phyloP scores from a whole-genome alignment of 2,329 filamentous ascomycete genomes.

The Sporothrix pseudoabietina region DNA sequence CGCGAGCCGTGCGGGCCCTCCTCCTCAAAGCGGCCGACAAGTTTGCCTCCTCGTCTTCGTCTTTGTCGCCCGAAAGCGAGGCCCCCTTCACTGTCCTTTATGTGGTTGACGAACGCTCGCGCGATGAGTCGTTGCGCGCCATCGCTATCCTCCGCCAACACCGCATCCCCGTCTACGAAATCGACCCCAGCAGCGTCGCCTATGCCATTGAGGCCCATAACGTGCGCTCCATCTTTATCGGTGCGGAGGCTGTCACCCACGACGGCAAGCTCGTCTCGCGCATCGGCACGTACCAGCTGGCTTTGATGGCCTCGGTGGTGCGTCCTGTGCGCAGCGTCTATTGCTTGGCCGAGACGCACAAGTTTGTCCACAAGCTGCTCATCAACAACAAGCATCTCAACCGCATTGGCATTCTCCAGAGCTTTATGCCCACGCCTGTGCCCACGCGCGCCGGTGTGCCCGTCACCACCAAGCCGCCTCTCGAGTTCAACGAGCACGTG shows the following conservation, averaged over 20 bases:
- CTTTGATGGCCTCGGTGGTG: conserved; percentile 71
- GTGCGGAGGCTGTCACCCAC: conserved; percentile 85
- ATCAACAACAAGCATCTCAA: conserved; percentile 74
- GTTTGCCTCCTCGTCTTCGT: conserved; percentile 33
- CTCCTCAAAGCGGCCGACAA: conserved; percentile 73
- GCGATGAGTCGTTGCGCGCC: conserved; percentile 67
- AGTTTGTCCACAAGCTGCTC: conserved; percentile 88
- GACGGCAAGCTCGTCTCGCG: conserved; percentile 91
- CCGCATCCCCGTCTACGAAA: conserved; percentile 80
- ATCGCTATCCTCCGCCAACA: conserved; percentile 70
- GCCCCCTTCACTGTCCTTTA: conserved; percentile 79
- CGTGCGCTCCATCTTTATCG: conserved; percentile 69
- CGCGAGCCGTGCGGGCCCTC: conserved; percentile 77
- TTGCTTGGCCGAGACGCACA: conserved; percentile 92
- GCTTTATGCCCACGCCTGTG: conserved; percentile 59
- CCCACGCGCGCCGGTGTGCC: conserved; percentile 36
- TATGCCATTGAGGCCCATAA: conserved; percentile 69
- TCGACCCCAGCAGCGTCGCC: conserved; percentile 73
- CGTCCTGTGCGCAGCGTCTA: conserved; percentile 65
- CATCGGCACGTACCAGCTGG: conserved; percentile 84
- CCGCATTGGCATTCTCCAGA: conserved; percentile 68
- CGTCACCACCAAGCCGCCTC: conserved; percentile 41
- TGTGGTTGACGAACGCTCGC: conserved; percentile 58
- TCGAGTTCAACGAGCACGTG: conserved; percentile 55
- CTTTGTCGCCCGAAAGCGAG: conserved; percentile 33